phyloP scores from a whole-genome alignment of 139 green algal genomes.

The Tetradesmus lagerheimii region DNA sequence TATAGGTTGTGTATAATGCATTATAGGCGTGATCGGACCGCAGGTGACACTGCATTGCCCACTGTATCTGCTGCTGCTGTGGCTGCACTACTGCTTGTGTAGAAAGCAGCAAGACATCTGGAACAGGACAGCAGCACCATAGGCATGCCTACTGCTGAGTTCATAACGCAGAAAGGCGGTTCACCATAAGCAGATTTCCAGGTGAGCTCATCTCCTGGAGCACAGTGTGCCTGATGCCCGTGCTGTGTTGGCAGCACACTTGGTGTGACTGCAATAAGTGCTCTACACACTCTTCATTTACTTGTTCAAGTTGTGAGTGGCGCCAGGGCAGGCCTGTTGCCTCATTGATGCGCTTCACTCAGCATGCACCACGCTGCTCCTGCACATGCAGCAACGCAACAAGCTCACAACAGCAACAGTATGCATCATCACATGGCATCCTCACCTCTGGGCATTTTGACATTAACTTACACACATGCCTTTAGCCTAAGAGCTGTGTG shows the following conservation, averaged over 20 bases:
- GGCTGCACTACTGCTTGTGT: background rate
- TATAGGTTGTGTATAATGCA: background rate
- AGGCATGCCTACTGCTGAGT: background rate
- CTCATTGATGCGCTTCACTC: background rate
- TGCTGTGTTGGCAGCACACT: no score
- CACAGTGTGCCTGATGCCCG: no score
- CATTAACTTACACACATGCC: no score
- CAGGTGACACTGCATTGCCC: no score
- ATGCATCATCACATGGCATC: no score
- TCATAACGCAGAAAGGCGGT: background rate
- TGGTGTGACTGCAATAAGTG: no score
- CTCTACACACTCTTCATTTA: no score
- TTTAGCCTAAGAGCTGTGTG: background rate
- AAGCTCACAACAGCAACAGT: no score
- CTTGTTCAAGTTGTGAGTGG: no score
- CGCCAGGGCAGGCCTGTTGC: no score
- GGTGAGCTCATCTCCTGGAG: background rate
- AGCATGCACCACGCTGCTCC: background rate
- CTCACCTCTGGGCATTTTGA: no score
- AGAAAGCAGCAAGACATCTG: background rate
- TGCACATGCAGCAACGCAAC: background rate
- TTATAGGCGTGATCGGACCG: background rate
- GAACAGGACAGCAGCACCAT: background rate
- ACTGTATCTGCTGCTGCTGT: background rate
- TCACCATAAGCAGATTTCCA: background rate